phyloP scores from a whole-genome alignment of 805 yeast genomes.

The Candida sakaeoensis region DNA sequence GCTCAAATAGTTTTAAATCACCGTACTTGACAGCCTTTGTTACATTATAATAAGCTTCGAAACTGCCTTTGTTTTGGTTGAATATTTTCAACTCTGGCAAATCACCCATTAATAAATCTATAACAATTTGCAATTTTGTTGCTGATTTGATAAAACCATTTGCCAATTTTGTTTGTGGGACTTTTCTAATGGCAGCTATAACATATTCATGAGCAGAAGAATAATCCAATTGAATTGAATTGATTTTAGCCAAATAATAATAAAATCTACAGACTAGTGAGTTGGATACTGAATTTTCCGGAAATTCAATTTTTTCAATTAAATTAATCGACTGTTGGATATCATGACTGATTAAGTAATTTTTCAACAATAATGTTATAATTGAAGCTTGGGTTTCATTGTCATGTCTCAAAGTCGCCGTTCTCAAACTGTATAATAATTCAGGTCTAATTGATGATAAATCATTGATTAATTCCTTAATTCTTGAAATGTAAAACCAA shows the following conservation, averaged over 20 bases:
- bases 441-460: slow-evolving; percentile 61
- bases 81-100: slow-evolving; percentile 86
- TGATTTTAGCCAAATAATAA: slow-evolving; percentile 86
- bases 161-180: slow-evolving; percentile 85
- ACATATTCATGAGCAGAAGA: slow-evolving; percentile 85
- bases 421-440: slow-evolving; percentile 71
- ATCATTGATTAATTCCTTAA: slow-evolving; percentile 60
- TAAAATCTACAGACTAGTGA: slow-evolving; percentile 89
- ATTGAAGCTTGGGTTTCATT: slow-evolving; percentile 85
- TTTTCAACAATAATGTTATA: slow-evolving; percentile 80
- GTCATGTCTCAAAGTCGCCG: slow-evolving; percentile 89
- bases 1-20: slow-evolving; percentile 76
- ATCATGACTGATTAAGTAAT: slow-evolving; percentile 73
- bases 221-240: slow-evolving; percentile 89
- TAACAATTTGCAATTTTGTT: slow-evolving; percentile 79
- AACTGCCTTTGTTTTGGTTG: slow-evolving; percentile 54
- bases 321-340: slow-evolving; percentile 84
- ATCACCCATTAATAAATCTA: slow-evolving; percentile 94
- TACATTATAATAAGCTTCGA: slow-evolving; percentile 80
- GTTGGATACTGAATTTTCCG: slow-evolving; percentile 68
- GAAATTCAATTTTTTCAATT: slow-evolving; percentile 85
- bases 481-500: slow-evolving; percentile 87
- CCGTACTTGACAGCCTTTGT: slow-evolving; percentile 92
- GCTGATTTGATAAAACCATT: slow-evolving; percentile 87
- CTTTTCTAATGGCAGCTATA: slow-evolving; percentile 92